Base-by-base conservation (phyloP, 139 green algal genomes). In the Ettlia oleoabundans region DNA sequence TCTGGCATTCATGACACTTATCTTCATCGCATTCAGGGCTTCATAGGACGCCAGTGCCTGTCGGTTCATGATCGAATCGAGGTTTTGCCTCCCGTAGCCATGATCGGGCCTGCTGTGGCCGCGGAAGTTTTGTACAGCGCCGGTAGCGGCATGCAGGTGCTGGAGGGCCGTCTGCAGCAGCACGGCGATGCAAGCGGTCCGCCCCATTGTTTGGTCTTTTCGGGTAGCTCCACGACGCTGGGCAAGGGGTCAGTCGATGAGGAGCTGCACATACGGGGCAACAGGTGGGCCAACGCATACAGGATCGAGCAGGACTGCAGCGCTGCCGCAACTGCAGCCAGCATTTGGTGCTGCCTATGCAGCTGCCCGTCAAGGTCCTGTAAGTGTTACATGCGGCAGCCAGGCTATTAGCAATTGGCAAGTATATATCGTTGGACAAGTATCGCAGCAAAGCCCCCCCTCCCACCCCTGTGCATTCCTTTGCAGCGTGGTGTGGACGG, bases 251-350 rank as follows among this genome's bases (percentile, higher is more conserved):
- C 40, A 9, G 28, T 78, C 43, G 84, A 88, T 69, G 84, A 88
- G 43, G 84, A 88, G 41, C 68, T 88, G 18, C 52, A 65, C 42
- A 78, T 84, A 2, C 28, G 43, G 6, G 65, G 66, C 66, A 66
- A n/a, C 52, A 84, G 66, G 78, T 84, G 47, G 24, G 21, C 47
- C 15, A 6, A 38, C 63, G 69, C 26, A 3, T 58, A 33, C 35
- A n/a, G 26, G 24, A n/a, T 21, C 38, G 4, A 30, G 28, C 66
- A 58, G 58, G 21, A n/a, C n/a, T 13, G 13, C n/a, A 41, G 10
- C 69, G 47, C 47, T 58, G 47, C 47, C 47, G 47, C 47, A 10
- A 15, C 47, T 15, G 47, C 47, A 24, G 47, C 47, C n/a, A n/a
- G n/a, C n/a, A n/a, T n/a, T n/a, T n/a, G n/a, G n/a, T n/a, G n/a